Evolutionary conservation across 1,139 yeast species (phyloP), one percentile per base, ranked within the genome.

Genomic region (Geotrichum candidum): DNA sequence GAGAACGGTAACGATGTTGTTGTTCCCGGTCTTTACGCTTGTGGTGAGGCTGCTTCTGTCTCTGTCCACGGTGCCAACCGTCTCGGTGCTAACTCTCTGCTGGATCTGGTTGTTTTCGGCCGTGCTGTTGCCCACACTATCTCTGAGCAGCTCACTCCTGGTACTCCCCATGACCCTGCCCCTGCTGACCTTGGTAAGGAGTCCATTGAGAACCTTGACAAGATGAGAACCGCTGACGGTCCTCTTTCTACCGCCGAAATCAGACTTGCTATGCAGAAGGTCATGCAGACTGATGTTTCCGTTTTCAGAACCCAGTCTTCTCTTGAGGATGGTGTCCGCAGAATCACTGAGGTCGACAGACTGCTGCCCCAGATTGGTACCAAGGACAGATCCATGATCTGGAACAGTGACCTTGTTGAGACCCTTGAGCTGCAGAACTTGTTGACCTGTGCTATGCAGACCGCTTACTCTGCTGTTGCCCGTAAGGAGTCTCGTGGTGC

Each of bases 21-120:
- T 70, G 96, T 94, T 66, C 96, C 96, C 71, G 99, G 99, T 72
- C 83, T 94, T 72, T 84, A 85, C 77, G 98, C 99, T 31, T 91
- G 97, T 82, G 99, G 99, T 83, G 99, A 94, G 82, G 94, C 96
- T 67, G 99, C 98, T 58, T 92, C 97, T 83, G 98, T 96, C 67
- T 91, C 98, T 53, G 99, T 94, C 63, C 99, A 94, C 76, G 99
- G 99, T 80, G 99, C 99, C 67, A 94, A 94, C 84, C 90, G 99
- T 83, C 84, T 94, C 71, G 99, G 99, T 78, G 99, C 99, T 69
- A 94, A 94, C 84, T 94, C 99, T n/a, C 82, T 94, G 71, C 85
- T 94, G 74, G 99, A 94, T 79, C 82, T 94, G 77, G 99, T 94
- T 68, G 98, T 94, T 67, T 94, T 94, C 73, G 99, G 99, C 73